These are phyloP conservation scores for Saposhnikovia divaricata DNA, from an alignment of 129 eudicot genomes.

Conservation along the genomic window DNA sequence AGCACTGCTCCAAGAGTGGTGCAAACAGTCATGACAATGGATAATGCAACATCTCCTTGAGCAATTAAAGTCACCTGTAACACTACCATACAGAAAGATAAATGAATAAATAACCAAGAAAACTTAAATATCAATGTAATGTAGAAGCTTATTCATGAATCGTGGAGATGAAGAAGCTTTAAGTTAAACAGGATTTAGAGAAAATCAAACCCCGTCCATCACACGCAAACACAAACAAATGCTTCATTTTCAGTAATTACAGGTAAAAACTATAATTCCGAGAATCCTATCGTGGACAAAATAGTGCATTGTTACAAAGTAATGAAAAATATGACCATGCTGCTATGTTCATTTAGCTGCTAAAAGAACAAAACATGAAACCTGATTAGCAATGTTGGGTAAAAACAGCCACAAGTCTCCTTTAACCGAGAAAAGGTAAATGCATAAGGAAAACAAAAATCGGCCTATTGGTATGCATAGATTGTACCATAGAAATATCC, in stretches of 20 bases:
- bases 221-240: not conserved
- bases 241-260: not conserved
- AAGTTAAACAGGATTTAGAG: not conserved
- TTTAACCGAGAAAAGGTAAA: no score
- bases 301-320: not conserved
- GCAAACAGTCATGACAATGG: constrained; percentile 72
- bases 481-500: not conserved
- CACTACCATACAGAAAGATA: constrained; percentile 32
- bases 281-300: not conserved
- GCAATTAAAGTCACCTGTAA: constrained; percentile 91
- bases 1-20: constrained; percentile 78
- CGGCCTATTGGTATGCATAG: not conserved
- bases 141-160: not conserved
- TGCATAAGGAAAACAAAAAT: not conserved
- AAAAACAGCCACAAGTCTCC: no score
- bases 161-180: not conserved
- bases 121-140: not conserved
- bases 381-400: not conserved
- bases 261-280: not conserved
- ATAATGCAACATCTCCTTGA: constrained; percentile 80
- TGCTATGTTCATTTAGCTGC: not conserved
- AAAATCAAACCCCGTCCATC: not conserved
- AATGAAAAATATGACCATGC: not conserved
- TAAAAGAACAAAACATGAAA: not conserved
- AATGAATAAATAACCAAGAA: constrained; percentile 13